Percentiles rank a stretch among this genome's conserved stretches.
Conservation (phyloP, 768 basidiomycete species). For the Strobilomyces echinocephalus region DNA sequence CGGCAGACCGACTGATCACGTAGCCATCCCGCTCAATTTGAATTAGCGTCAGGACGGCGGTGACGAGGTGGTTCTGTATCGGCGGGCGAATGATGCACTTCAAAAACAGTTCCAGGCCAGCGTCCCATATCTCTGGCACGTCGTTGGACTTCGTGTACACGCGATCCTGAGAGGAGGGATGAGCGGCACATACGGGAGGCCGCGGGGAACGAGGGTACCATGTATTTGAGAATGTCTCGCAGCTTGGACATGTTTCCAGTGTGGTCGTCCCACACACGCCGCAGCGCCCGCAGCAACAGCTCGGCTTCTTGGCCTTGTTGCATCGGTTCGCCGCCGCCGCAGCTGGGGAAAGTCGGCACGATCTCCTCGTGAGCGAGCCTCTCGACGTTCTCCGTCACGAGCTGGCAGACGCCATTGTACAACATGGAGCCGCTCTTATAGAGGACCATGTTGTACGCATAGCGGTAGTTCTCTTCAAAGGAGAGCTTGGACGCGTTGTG, state of each 20-base stretch:
- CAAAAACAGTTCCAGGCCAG: constrained; percentile 80
- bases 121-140: constrained; percentile 76
- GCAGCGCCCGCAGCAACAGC: constrained; percentile 74
- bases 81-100: constrained; percentile 73
- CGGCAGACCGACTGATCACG: constrained; percentile 83
- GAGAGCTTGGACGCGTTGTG: constrained; percentile 87
- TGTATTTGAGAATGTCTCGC: constrained; percentile 89
- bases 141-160: constrained; percentile 72
- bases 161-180: constrained; percentile 63
- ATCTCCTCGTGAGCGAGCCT: constrained; percentile 71
- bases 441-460: constrained; percentile 91
- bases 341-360: constrained; percentile 76
- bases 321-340: constrained; percentile 59
- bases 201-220: constrained; percentile 52
- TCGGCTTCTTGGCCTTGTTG: constrained; percentile 83
- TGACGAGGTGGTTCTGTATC: constrained; percentile 77
- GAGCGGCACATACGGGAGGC: constrained; percentile 8
- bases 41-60: constrained; percentile 81
- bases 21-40: constrained; percentile 90
- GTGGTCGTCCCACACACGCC: constrained; percentile 92
- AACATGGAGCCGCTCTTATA: constrained; percentile 79
- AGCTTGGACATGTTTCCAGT: constrained; percentile 82
- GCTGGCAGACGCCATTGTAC: constrained; percentile 76
- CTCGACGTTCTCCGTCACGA: constrained; percentile 81
- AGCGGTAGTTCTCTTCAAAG: constrained; percentile 91